Conservation (phyloP, 192 early-diverging fungal genomes). For the Coemansia guatemalensis region DNA sequence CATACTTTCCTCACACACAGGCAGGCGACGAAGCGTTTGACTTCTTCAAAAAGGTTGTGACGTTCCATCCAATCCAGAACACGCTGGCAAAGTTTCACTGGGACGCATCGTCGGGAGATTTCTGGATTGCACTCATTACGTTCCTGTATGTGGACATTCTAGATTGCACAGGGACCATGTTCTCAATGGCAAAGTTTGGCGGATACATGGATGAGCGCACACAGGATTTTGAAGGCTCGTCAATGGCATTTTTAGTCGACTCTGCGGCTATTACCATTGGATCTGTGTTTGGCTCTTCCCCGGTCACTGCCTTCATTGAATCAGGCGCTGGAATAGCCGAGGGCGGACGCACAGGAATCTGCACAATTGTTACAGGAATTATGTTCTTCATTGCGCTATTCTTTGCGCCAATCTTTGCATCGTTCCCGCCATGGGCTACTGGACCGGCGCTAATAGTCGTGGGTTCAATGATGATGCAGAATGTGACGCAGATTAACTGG, state of each 20-base stretch:
- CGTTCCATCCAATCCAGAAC: conserved; percentile 62
- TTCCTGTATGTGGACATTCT: conserved; percentile 87
- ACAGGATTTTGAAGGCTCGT: conserved; percentile 76
- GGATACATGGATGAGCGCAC: conserved; percentile 73
- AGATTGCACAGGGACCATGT: conserved; percentile 84
- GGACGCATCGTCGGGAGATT: conserved; percentile 56
- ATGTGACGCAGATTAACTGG: conserved; percentile 74
- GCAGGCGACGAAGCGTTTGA: conserved; percentile 63
- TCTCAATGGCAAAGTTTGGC: conserved; percentile 80
- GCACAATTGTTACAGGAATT: conserved; percentile 64
- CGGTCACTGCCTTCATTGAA: conserved; percentile 79
- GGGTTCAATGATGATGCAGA: conserved; percentile 76
- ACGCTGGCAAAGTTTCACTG: conserved; percentile 66
- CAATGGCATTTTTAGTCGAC: conserved; percentile 72
- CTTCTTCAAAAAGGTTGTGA: conserved; percentile 70
- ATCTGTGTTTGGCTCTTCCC: conserved; percentile 69
- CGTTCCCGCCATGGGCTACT: conserved; percentile 83
- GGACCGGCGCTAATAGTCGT: conserved; percentile 79
- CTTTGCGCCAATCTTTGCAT: conserved; percentile 82
- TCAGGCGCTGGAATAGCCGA: conserved; percentile 81
- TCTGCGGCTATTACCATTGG: conserved; percentile 67
- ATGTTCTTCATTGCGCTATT: conserved; percentile 78
- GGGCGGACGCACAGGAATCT: conserved; percentile 76
- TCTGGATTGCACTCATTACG: conserved; percentile 82
- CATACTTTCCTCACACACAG: conserved; percentile 72